Evolutionary conservation across 177 flowering plant genomes (phyloP).

Genomic region (Vitis hybrid): DNA sequence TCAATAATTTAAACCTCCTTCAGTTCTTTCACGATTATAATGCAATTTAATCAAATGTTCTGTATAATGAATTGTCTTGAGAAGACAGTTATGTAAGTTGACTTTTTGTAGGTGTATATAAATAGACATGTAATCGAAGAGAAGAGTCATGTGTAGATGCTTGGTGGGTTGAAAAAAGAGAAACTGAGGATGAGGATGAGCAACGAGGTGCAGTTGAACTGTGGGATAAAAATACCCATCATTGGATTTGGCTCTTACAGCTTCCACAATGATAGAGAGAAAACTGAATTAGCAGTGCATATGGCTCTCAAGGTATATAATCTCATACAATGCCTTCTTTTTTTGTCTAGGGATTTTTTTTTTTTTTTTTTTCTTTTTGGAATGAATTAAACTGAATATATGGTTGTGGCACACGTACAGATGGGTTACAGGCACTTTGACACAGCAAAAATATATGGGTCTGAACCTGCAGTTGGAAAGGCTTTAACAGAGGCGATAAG

Average conservation of each 20-base stretch:
- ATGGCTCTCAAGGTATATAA: conserved; percentile 52
- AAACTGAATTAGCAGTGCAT: conserved; percentile 45
- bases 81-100: conserved; percentile 15
- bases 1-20: conserved; percentile 8
- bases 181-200: conserved; percentile 27
- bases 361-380: background rate
- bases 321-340: background rate
- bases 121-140: background rate
- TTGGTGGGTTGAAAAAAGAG: conserved; percentile 4
- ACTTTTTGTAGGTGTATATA: conserved; percentile 21
- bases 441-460: conserved; percentile 74
- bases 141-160: conserved; percentile 3
- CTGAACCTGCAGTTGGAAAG: conserved; percentile 61
- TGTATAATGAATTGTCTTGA: conserved; percentile 11
- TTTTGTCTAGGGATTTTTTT: background rate
- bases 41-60: background rate
- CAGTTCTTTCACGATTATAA: background rate
- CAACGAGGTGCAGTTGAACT: conserved; percentile 37
- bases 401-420: conserved; percentile 31
- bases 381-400: background rate
- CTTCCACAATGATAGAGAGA: conserved; percentile 30
- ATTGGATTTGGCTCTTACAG: conserved; percentile 72
- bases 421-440: conserved; percentile 80
- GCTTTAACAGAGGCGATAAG: conserved; percentile 47
- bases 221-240: conserved; percentile 50